Evolutionary conservation across 176 grass and related monocot species (phyloP).

Genomic region (Tuctoria greenei): DNA sequence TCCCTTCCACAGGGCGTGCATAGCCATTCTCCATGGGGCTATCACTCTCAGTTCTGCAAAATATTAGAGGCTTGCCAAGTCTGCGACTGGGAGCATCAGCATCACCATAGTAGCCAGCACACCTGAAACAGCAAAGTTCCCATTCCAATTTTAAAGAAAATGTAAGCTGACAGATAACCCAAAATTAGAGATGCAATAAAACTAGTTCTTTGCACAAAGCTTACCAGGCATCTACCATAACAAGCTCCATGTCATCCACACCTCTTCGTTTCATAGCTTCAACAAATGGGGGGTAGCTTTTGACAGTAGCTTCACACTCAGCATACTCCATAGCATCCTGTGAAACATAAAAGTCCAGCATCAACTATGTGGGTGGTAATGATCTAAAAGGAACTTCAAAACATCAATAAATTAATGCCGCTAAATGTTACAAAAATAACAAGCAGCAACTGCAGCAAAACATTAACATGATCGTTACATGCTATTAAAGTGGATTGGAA

Average conservation of each 20-base stretch:
- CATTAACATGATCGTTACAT: not conserved
- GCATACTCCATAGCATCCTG: slow-evolving; percentile 99
- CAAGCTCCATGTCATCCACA: slow-evolving; percentile 98
- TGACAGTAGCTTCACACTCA: slow-evolving; percentile 96
- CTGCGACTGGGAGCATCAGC: slow-evolving; percentile 85
- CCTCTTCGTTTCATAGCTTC: slow-evolving; percentile 99
- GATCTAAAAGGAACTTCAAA: not conserved
- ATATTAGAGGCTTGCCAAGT: slow-evolving; percentile 94
- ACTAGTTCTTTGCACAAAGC: slow-evolving; percentile 1
- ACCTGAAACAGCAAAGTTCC: slow-evolving; percentile 48
- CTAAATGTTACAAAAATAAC: slow-evolving; percentile 26
- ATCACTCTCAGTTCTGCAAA: slow-evolving; percentile 98
- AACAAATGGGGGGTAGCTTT: slow-evolving; percentile 87
- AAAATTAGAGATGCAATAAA: not conserved
- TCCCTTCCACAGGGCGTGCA: slow-evolving; percentile 96
- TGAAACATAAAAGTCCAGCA: slow-evolving; percentile 36
- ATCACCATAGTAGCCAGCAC: slow-evolving; percentile 83
- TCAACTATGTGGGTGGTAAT: not conserved
- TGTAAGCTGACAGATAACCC: not conserved
- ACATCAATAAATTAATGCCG: not conserved
- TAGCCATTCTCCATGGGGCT: slow-evolving; percentile 99
- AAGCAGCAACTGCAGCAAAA: not conserved
- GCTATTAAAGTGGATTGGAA: not conserved
- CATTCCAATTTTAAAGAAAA: slow-evolving; percentile 12
- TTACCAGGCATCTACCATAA: slow-evolving; percentile 99